Percentiles rank a stretch among this genome's conserved stretches.
Conservation (phyloP, 345 rosid genomes). For the Sapria himalayana region DNA sequence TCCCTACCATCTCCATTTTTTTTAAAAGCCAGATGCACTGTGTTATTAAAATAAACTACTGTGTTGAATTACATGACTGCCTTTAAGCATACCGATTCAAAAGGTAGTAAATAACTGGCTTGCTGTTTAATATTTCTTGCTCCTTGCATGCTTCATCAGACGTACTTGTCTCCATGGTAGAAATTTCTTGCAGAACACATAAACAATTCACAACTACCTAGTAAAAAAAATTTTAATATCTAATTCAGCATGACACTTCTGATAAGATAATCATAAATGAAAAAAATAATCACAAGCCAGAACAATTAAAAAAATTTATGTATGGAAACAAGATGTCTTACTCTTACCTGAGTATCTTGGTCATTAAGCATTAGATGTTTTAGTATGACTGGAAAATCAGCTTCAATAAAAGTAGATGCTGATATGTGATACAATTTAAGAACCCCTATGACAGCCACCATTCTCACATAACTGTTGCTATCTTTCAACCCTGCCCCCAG, state of each 20-base stretch:
- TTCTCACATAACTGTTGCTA: conserved; percentile 67
- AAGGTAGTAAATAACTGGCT: conserved; percentile 46
- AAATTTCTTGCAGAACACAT: conserved; percentile 83
- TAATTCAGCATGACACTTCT: neutral
- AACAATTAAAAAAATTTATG: neutral
- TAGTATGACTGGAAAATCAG: conserved; percentile 57
- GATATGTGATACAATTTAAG: conserved; percentile 87
- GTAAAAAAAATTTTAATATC: conserved; percentile 2
- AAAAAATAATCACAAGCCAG: neutral
- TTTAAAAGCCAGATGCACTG: neutral
- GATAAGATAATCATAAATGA: neutral
- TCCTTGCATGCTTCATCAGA: conserved; percentile 82
- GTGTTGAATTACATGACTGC: conserved; percentile 4
- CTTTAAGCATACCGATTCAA: conserved; percentile 45
- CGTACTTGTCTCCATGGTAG: conserved; percentile 63
- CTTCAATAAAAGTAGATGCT: conserved; percentile 57
- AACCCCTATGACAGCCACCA: conserved; percentile 71
- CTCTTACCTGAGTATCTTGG: conserved; percentile 62
- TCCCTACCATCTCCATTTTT: too few species aligned
- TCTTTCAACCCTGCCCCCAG: conserved; percentile 70
- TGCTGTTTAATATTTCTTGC: conserved; percentile 65
- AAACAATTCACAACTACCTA: conserved; percentile 91
- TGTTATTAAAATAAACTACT: neutral
- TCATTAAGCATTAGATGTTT: conserved; percentile 83
- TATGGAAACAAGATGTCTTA: conserved; percentile 4